phyloP scores from a whole-genome alignment of 2,329 filamentous ascomycete genomes.

The Escovopsis sp. region DNA sequence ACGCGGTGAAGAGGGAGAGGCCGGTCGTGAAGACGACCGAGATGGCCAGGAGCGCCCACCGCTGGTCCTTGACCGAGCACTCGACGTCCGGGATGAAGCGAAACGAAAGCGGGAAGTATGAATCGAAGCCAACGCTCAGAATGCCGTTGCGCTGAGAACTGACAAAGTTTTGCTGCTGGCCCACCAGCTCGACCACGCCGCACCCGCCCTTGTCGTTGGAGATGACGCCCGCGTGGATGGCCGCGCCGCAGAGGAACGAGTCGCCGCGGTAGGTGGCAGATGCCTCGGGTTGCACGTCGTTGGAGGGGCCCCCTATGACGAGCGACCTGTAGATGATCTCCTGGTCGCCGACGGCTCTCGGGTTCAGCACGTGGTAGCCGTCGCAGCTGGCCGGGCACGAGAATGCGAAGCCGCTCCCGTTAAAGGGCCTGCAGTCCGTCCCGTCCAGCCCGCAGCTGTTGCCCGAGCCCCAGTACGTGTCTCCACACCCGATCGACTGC shows the following conservation, averaged over 20 bases:
- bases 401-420: slow-evolving; percentile 55
- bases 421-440: slow-evolving; percentile 60
- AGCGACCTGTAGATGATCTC: slow-evolving; percentile 49
- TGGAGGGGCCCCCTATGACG: slow-evolving; percentile 47
- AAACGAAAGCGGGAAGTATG: slow-evolving; percentile 80
- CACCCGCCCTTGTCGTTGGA: slow-evolving; percentile 61
- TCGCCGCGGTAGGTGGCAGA: slow-evolving; percentile 67
- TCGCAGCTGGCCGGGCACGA: slow-evolving; percentile 61
- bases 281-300: slow-evolving; percentile 17
- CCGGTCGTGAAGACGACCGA: slow-evolving; percentile 66
- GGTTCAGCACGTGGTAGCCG: slow-evolving; percentile 50
- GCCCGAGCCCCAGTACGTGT: slow-evolving; percentile 54
- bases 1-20: slow-evolving; percentile 69
- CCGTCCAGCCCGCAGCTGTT: slow-evolving; percentile 65
- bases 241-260: slow-evolving; percentile 74
- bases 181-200: slow-evolving; percentile 62
- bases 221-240: slow-evolving; percentile 71
- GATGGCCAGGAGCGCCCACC: slow-evolving; percentile 73
- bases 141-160: slow-evolving; percentile 60
- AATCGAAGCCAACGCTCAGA: slow-evolving; percentile 62
- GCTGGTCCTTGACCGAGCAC: slow-evolving; percentile 59
- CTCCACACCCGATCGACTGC: slow-evolving; percentile 49
- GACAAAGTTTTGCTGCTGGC: slow-evolving; percentile 48
- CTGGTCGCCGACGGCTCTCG: slow-evolving; percentile 58
- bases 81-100: slow-evolving; percentile 53